Evolutionary conservation across 352 stramenopile species (phyloP).

Genomic region (Globisporangium megalacanthum): DNA sequence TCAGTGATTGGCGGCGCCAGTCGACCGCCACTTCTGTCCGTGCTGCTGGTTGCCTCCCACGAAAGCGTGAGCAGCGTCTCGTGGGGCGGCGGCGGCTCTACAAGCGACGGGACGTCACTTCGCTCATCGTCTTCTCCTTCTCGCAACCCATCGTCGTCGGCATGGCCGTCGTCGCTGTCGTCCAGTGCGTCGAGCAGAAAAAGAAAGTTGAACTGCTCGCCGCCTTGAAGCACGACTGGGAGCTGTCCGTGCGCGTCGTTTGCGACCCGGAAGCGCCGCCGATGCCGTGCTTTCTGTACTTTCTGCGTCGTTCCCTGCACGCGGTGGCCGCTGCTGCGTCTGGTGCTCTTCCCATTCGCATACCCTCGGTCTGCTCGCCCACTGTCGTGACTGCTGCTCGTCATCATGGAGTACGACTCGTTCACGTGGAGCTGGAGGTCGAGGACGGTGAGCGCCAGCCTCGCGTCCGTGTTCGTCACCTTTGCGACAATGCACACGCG

Average conservation of each 20-base stretch:
- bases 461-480: constrained; percentile 38
- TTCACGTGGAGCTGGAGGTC: constrained; percentile 66
- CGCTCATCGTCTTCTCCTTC: background rate
- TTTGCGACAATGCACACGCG: constrained; percentile 46
- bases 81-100: constrained; percentile 11
- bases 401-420: constrained; percentile 19
- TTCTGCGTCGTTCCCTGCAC: background rate
- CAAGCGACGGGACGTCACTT: background rate
- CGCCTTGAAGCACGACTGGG: constrained; percentile 41
- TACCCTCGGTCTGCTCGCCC: background rate
- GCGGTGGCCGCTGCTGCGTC: background rate
- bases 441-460: constrained; percentile 35
- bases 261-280: constrained; percentile 24
- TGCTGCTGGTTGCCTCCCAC: constrained; percentile 31
- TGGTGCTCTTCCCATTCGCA: background rate
- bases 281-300: background rate
- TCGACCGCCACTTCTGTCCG: background rate
- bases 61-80: constrained; percentile 59
- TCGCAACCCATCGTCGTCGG: constrained; percentile 8
- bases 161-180: background rate
- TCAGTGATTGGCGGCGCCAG: constrained; percentile 42
- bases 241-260: constrained; percentile 40
- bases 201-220: constrained; percentile 66
- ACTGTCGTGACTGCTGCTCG: background rate
- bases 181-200: constrained; percentile 33